Conservation (phyloP, 169 alveolate species). For the Babesia bovis region DNA sequence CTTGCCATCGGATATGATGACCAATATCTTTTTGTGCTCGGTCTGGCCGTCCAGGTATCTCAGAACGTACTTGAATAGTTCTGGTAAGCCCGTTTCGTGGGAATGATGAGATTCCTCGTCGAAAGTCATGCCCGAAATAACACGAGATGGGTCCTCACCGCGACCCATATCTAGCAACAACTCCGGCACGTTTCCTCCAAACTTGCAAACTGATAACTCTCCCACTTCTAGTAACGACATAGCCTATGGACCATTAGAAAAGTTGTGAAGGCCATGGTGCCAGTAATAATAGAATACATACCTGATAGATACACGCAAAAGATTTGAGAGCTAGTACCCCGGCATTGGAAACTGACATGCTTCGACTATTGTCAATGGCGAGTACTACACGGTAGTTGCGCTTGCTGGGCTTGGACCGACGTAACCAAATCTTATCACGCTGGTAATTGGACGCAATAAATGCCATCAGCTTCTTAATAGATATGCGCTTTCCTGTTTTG, state of each 20-base stretch:
- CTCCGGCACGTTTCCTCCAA: constrained; percentile 69
- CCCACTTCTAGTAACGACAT: constrained; percentile 70
- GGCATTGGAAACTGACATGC: constrained; percentile 83
- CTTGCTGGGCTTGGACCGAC: constrained; percentile 95
- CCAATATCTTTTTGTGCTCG: constrained; percentile 27
- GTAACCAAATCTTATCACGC: constrained; percentile 97
- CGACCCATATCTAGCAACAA: constrained; percentile 44
- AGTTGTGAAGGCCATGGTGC: neutral
- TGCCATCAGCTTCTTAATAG: constrained; percentile 94
- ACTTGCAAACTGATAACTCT: constrained; percentile 79
- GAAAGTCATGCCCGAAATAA: constrained; percentile 73
- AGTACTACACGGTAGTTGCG: constrained; percentile 93
- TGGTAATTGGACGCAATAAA: constrained; percentile 98
- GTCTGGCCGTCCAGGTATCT: constrained; percentile 10
- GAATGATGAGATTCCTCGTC: constrained; percentile 79
- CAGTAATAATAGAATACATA: constrained; percentile 71
- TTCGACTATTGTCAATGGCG: constrained; percentile 94
- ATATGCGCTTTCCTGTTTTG: constrained; percentile 94
- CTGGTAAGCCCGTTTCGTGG: constrained; percentile 69
- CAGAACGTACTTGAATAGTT: constrained; percentile 52
- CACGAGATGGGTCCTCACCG: constrained; percentile 40
- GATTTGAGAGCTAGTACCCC: constrained; percentile 54
- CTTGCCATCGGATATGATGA: constrained; percentile 96
- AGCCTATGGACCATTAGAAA: constrained; percentile 25
- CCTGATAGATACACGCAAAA: constrained; percentile 84